Base-by-base conservation (phyloP, 2,329 filamentous ascomycete genomes). In the Cryphonectria carpinicola region DNA sequence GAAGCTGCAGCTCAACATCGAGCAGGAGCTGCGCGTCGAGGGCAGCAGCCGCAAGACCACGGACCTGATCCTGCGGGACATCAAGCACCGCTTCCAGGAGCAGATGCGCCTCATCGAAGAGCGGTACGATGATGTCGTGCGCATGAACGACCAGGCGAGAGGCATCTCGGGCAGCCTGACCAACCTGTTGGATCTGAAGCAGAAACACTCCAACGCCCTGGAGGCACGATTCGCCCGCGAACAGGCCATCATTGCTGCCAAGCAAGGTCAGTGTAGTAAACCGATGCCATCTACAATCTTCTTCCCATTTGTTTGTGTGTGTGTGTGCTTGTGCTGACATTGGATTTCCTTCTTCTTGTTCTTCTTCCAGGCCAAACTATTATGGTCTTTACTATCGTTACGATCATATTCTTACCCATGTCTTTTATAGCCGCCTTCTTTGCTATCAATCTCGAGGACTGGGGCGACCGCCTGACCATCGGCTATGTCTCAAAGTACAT, bases 191-290 rank as follows among this genome's bases (percentile, higher is more conserved):
- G 89, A 92, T 73, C 83, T 91, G 1, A 92, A 92, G 76, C 89
- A 92, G 75, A 91, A 91, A 77, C 89, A 92, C 70, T 89, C 88
- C 74, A 92, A 91, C 78, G 88, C 88, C 0, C 86, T 90, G 63
- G 89, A 92, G 76, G 89, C 89, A 1, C 85, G 89, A 7, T 90
- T 87, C 68, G 85, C 86, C 0, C 81, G 86, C 22, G 87, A 90
- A 67, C 88, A 90, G 77, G 89, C 89, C 0, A 84, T 87, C 2
- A 87, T 87, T 1, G 89, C 89, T 0, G 87, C 88, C 0, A 82
- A 86, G 17, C 80, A 83, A 65, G 82, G 68, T 70, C 32, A 17
- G 65, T 68, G 7, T 43, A 35, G 3, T 61, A n/a, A 10, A 7
- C 4, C 28, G 13, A 5, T 41, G 13, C 64, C 8, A 22, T 6